Conservation (phyloP, 192 early-diverging fungal genomes). For the Linnemannia elongata region DNA sequence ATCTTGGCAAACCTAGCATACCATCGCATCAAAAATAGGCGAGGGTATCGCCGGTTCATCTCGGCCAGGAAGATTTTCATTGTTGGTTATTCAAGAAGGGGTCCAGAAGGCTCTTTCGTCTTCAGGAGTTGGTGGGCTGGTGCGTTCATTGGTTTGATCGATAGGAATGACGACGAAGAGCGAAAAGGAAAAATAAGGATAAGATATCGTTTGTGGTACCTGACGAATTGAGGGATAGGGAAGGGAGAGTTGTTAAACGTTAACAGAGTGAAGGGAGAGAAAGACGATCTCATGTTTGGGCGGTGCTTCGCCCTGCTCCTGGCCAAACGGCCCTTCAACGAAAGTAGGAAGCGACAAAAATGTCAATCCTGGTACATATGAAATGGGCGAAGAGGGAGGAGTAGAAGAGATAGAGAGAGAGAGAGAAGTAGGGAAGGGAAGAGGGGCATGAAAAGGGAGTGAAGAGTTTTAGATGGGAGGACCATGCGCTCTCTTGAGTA, state of each 20-base stretch:
- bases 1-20: no score
- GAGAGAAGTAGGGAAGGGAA: not conserved
- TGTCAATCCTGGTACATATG: not conserved
- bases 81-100: no score
- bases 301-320: not conserved
- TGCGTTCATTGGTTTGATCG: no score
- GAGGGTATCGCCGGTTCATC: no score
- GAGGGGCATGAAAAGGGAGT: not conserved
- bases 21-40: no score
- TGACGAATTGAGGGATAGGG: not conserved
- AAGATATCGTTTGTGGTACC: not conserved
- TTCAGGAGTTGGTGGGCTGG: no score
- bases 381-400: not conserved
- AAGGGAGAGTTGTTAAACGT: not conserved
- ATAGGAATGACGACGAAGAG: not conserved
- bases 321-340: not conserved
- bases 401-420: not conserved
- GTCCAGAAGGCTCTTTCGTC: no score
- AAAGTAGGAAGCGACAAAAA: not conserved
- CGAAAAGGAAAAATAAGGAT: not conserved
- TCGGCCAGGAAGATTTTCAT: no score
- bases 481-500: not conserved
- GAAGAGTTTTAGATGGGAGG: not conserved
- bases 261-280: no score
- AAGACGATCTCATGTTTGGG: not conserved